Conservation (phyloP, 2,329 filamentous ascomycete genomes). For the Sclerotinia nivalis region DNA sequence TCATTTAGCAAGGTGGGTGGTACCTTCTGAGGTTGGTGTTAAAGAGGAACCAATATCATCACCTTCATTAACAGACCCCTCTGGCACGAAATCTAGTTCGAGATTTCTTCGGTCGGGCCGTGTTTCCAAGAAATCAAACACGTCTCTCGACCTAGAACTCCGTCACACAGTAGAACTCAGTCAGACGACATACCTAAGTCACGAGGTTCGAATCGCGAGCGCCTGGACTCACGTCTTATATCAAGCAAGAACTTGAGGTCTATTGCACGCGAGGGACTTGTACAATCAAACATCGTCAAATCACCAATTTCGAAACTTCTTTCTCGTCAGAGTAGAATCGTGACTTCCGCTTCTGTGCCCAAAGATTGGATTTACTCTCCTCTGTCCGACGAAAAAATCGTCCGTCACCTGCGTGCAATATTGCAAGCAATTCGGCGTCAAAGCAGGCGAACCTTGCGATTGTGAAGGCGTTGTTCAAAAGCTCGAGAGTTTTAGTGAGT, state of each 20-base stretch:
- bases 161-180: not conserved
- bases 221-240: not conserved
- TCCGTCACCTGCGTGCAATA: not conserved
- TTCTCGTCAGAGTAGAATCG: not conserved
- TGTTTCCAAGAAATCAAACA: not conserved
- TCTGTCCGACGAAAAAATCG: not conserved
- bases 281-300: not conserved
- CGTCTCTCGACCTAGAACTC: not conserved
- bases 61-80: not conserved
- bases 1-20: not conserved
- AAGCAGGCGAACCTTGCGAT: not conserved
- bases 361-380: not conserved
- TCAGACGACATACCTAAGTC: not conserved
- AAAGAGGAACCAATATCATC: not conserved
- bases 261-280: not conserved
- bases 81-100: not conserved
- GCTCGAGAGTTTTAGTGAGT: conserved; percentile 1
- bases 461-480: not conserved
- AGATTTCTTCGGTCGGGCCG: not conserved
- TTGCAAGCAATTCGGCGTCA: not conserved
- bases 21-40: not conserved
- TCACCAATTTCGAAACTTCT: not conserved
- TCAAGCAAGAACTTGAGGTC: not conserved
- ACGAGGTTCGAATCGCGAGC: not conserved
- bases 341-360: not conserved